Percentiles rank a stretch among this genome's conserved stretches.
phyloP scores from a whole-genome alignment of 2,329 filamentous ascomycete species.

The Aspergillus eucalypticola region DNA sequence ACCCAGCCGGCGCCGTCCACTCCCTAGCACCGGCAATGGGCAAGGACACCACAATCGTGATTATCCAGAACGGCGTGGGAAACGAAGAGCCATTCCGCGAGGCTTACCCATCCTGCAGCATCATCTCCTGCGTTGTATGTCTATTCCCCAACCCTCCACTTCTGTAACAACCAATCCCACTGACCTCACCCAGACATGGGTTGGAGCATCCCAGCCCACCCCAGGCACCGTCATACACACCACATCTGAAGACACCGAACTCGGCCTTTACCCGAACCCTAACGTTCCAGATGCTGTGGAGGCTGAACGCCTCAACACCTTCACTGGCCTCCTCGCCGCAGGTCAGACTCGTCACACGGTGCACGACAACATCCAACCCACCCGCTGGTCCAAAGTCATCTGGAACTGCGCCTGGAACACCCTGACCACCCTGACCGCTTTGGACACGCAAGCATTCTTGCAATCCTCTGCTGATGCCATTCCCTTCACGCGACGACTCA shows the following conservation, averaged over 20 bases:
- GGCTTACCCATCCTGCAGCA: constrained; percentile 32
- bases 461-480: constrained; percentile 42
- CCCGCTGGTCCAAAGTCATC: constrained; percentile 45
- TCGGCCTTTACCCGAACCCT: constrained; percentile 54
- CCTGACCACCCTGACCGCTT: constrained; percentile 45
- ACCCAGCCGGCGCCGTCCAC: constrained; percentile 41
- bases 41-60: constrained; percentile 37
- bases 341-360: constrained; percentile 45
- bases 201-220: constrained; percentile 53
- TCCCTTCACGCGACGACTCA: constrained; percentile 41
- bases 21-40: constrained; percentile 41
- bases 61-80: constrained; percentile 46
- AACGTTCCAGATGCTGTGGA: not conserved
- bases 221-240: constrained; percentile 55
- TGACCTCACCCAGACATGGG: constrained; percentile 37
- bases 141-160: not conserved
- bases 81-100: constrained; percentile 43
- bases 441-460: constrained; percentile 47
- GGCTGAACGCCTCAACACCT: constrained; percentile 39
- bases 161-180: not conserved
- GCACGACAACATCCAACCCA: constrained; percentile 37
- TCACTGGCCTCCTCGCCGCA: constrained; percentile 43
- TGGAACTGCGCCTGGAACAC: constrained; percentile 48
- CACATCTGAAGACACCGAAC: constrained; percentile 56
- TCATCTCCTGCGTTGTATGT: constrained; percentile 48